phyloP scores from a whole-genome alignment of 495 filamentous ascomycete species.

The Achaetomiella virescens region DNA sequence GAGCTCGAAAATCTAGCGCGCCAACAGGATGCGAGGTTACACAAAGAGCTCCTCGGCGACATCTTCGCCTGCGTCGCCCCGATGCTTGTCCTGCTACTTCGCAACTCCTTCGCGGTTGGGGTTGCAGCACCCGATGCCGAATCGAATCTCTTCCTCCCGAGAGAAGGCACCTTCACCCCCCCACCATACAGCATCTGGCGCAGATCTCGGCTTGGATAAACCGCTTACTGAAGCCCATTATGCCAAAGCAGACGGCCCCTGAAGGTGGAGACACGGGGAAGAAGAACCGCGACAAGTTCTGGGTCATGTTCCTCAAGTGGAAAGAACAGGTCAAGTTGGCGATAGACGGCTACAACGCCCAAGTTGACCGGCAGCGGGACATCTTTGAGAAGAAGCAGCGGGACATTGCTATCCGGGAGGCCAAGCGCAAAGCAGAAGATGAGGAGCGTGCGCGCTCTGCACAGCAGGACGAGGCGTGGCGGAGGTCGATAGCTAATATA shows the following conservation, averaged over 20 bases:
- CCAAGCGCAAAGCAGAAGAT: not conserved
- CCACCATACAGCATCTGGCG: slow-evolving; percentile 5
- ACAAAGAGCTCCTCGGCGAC: not conserved
- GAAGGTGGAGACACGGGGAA: not conserved
- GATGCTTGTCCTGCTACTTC: slow-evolving; percentile 9
- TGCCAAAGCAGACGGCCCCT: not conserved
- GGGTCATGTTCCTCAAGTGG: not conserved
- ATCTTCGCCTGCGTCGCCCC: slow-evolving; percentile 8
- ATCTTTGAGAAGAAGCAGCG: not conserved
- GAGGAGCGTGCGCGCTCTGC: not conserved
- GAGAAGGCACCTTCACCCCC: slow-evolving; percentile 4
- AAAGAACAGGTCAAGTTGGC: not conserved
- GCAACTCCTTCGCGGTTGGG: slow-evolving; percentile 9
- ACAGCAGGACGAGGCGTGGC: not conserved
- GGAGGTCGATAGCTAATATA: not conserved
- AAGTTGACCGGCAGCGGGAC: not conserved
- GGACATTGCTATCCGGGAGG: slow-evolving; percentile 3
- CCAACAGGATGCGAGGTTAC: not conserved
- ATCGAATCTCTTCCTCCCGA: not conserved
- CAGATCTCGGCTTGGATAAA: slow-evolving; percentile 6
- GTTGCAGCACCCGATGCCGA: not conserved
- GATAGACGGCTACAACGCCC: slow-evolving; percentile 7
- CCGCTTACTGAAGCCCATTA: not conserved
- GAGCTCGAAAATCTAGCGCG: not conserved
- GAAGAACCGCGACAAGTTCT: not conserved